Base-by-base conservation (phyloP, 345 rosid species). In the Arabidopsis suecica region DNA sequence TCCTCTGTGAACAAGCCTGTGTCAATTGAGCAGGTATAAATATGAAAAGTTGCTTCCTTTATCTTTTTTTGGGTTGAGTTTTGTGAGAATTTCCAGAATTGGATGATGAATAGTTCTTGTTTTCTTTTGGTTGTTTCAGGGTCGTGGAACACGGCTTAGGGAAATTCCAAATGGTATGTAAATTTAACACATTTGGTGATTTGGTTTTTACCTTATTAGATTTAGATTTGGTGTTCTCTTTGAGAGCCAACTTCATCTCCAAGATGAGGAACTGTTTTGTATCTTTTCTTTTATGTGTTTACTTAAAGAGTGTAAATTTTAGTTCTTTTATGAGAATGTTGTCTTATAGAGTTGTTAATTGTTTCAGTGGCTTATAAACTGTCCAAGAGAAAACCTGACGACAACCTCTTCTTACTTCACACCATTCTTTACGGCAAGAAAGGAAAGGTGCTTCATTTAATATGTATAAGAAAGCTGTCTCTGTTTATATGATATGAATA, bases 351-450 rank as follows among this genome's bases (percentile, higher is more conserved):
- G 68, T 20, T 62, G 9, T 44, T n/a, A 76, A 73, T 34, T 74
- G 72, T 84, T 86, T 82, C 94, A 95, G 99, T 92, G 85, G 96
- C 97, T 73, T 92, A 88, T 86, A 95, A 92, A 82, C 76, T 95
- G 78, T 90, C 98, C 47, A 92, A 88, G 98, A 90, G 96, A 82
- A 95, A 90, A 69, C 73, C 94, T 75, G 98, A 95, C 48, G 98
- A 90, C 57, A 90, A 85, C 62, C 90, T 95, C 74, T 93, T 89
- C 69, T 67, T 87, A 72, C 91, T 95, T 77, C 99, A 95, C 56
- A 65, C 82, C 14, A 78, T 95, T 72, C 94, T 95, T 62, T 95
- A 84, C 58, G 99, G 98, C 70, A 95, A 90, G 90, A 95, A 90
- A 83, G 99, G 82, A 69, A 95, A 95, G 98, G 99, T 95, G 75